Evolutionary conservation across 1,284 basidiomycete genomes (phyloP).

Genomic region (Inonotus hispidus): DNA sequence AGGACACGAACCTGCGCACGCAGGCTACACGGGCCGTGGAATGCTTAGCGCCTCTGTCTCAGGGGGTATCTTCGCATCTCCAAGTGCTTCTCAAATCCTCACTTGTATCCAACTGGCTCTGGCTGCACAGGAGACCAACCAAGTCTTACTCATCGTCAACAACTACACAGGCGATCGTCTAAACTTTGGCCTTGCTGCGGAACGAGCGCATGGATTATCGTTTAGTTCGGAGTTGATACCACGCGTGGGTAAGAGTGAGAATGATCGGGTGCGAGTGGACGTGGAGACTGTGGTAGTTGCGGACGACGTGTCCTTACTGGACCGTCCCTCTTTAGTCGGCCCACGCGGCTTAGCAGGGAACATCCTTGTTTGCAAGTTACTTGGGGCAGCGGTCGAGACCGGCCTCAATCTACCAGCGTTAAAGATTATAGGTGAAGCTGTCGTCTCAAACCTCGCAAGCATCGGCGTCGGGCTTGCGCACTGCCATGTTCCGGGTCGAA

Average conservation of each 20-base stretch:
- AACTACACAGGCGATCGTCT: constrained; percentile 59
- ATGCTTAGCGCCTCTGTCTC: constrained; percentile 56
- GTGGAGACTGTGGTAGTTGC: constrained; percentile 57
- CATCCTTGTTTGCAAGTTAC: constrained; percentile 64
- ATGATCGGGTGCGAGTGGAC: constrained; percentile 27
- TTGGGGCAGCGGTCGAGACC: constrained; percentile 48
- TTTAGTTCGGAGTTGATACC: neutral
- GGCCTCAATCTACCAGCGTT: constrained; percentile 42
- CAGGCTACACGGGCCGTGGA: constrained; percentile 53
- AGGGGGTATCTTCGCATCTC: constrained; percentile 62
- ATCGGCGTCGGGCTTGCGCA: constrained; percentile 51
- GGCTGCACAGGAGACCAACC: constrained; percentile 22
- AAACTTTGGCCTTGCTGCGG: constrained; percentile 66
- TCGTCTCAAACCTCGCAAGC: constrained; percentile 42
- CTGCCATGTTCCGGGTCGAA: constrained; percentile 50
- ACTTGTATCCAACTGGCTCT: constrained; percentile 45
- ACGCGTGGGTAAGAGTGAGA: constrained; percentile 1
- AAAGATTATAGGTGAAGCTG: constrained; percentile 42
- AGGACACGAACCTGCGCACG: constrained; percentile 67
- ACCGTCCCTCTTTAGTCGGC: constrained; percentile 38
- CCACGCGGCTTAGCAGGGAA: constrained; percentile 58
- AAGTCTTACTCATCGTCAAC: constrained; percentile 39
- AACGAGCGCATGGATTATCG: constrained; percentile 42
- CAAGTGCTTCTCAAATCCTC: constrained; percentile 54
- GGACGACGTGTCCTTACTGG: constrained; percentile 58